Conservation (phyloP, 164 flowering plant species). For the Macadamia tetraphylla region DNA sequence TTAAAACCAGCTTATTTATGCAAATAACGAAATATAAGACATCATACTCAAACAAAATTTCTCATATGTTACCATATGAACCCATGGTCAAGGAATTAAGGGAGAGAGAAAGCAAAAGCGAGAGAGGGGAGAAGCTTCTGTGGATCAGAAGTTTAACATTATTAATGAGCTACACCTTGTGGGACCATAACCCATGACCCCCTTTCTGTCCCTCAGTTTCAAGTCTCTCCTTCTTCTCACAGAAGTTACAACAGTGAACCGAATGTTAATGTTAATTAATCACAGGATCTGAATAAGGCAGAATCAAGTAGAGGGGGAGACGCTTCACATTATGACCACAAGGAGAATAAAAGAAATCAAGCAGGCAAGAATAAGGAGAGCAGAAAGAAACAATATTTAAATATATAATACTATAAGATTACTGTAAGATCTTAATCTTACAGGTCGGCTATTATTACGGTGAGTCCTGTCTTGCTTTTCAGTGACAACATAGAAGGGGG, state of each 20-base stretch:
- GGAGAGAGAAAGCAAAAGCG: too few species aligned
- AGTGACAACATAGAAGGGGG: constrained; percentile 25
- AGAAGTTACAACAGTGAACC: background rate
- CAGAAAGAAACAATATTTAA: background rate
- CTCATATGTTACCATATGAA: too few species aligned
- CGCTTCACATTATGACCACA: background rate
- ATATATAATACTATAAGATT: constrained; percentile 4
- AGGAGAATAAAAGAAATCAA: background rate
- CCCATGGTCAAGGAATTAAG: too few species aligned
- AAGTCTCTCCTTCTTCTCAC: too few species aligned
- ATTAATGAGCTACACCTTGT: background rate
- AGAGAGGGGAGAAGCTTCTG: too few species aligned
- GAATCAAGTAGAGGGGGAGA: constrained; percentile 11
- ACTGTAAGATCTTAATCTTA: constrained; percentile 28
- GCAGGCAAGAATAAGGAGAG: background rate
- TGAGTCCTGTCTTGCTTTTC: constrained; percentile 28
- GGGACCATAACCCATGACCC: background rate
- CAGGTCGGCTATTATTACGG: constrained; percentile 38
- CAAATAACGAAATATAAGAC: too few species aligned
- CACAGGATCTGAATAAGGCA: background rate
- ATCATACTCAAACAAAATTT: too few species aligned
- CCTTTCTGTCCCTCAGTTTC: background rate
- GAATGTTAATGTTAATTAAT: background rate
- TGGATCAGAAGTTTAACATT: too few species aligned
- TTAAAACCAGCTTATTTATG: too few species aligned